These are phyloP conservation scores for Fusarium sp. DNA, from an alignment of 2,329 filamentous ascomycete genomes.

Conservation along the genomic window DNA sequence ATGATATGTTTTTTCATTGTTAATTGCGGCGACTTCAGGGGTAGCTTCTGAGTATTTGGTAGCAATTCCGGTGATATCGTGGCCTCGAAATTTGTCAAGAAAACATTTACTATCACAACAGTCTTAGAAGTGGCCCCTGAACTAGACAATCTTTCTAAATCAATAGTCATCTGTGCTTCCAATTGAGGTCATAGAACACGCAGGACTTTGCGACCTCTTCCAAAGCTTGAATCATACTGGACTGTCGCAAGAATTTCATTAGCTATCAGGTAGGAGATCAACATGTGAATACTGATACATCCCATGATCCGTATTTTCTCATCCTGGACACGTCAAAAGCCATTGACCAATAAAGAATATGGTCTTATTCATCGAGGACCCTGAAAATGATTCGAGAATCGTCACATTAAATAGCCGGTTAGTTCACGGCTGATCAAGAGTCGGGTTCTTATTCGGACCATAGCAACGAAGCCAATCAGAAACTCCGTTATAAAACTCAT, in stretches of 20 bases:
- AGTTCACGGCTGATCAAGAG: constrained; percentile 20
- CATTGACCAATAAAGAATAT: constrained; percentile 38
- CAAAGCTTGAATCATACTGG: neutral
- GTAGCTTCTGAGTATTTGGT: neutral
- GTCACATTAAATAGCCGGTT: constrained; percentile 25
- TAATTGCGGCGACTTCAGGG: constrained; percentile 7
- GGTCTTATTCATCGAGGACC: constrained; percentile 43
- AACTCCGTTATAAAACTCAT: constrained; percentile 24
- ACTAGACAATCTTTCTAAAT: neutral
- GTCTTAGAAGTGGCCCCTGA: neutral
- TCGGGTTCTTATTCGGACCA: constrained; percentile 43
- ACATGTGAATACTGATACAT: constrained; percentile 25
- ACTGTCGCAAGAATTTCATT: neutral
- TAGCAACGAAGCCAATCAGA: constrained; percentile 19
- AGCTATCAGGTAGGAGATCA: neutral
- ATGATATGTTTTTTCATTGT: constrained; percentile 21
- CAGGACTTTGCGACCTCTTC: neutral
- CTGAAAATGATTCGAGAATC: constrained; percentile 37
- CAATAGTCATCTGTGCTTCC: neutral
- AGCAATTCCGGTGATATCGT: constrained; percentile 8
- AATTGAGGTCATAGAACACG: neutral
- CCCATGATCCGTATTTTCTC: neutral
- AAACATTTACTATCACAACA: neutral
- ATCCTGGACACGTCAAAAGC: neutral
- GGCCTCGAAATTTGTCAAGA: neutral